Percentiles rank a stretch among this genome's conserved stretches.
Conservation (phyloP, 2,329 filamentous ascomycete genomes). For the Claviceps sorghi region DNA sequence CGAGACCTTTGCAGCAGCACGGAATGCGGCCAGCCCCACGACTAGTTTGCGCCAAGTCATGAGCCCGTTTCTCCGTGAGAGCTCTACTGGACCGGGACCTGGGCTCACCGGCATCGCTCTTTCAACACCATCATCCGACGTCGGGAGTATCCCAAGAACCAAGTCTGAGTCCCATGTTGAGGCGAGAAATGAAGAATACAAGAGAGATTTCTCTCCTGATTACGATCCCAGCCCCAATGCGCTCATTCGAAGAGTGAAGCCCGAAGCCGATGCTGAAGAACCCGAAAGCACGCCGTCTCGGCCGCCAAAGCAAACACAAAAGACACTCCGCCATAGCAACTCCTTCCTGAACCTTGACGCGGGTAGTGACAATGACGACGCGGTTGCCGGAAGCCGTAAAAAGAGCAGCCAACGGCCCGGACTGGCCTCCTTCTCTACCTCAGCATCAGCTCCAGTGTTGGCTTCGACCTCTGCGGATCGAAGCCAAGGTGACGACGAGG, state of each 20-base stretch:
- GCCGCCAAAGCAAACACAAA: slow-evolving; percentile 17
- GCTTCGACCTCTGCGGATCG: not conserved
- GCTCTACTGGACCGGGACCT: slow-evolving; percentile 19
- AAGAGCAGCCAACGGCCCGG: slow-evolving; percentile 1
- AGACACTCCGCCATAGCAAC: slow-evolving; percentile 20
- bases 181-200: slow-evolving; percentile 18
- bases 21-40: slow-evolving; percentile 42
- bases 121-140: slow-evolving; percentile 11
- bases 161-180: slow-evolving; percentile 14
- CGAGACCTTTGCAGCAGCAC: slow-evolving; percentile 10
- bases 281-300: slow-evolving; percentile 19
- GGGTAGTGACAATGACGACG: slow-evolving; percentile 32
- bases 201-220: slow-evolving; percentile 56
- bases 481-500: slow-evolving; percentile 4
- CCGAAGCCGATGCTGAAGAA: slow-evolving; percentile 22
- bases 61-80: slow-evolving; percentile 55
- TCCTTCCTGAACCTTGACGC: slow-evolving; percentile 37
- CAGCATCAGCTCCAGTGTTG: not conserved
- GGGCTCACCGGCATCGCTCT: slow-evolving; percentile 10
- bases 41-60: slow-evolving; percentile 77
- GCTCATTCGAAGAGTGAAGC: slow-evolving; percentile 50
- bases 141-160: slow-evolving; percentile 11
- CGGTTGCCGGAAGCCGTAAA: slow-evolving; percentile 7
- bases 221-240: slow-evolving; percentile 60
- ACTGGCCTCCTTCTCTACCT: not conserved